Percentiles rank a stretch among this genome's conserved stretches.
phyloP scores from a whole-genome alignment of 208 protist genomes.

The Trypanosoma platydactyli region DNA sequence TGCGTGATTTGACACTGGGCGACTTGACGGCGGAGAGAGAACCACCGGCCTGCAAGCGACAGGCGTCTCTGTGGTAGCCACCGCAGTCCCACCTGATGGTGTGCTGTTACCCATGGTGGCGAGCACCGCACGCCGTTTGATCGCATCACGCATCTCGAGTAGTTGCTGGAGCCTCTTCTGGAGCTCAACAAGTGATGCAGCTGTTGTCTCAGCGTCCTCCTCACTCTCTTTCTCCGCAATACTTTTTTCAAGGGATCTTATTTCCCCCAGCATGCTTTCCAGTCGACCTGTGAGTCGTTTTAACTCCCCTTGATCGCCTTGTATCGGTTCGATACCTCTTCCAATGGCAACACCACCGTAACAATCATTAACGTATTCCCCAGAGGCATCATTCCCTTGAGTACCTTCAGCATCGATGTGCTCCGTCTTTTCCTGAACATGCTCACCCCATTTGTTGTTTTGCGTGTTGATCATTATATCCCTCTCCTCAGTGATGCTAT shows the following conservation, averaged over 20 bases:
- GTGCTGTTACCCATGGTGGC: conserved; percentile 5
- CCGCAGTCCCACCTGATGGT: background rate
- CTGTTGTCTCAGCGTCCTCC: conserved; percentile 70
- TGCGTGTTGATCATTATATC: conserved; percentile 4
- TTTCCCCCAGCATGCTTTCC: conserved; percentile 74
- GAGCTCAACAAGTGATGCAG: conserved; percentile 71
- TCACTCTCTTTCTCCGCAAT: conserved; percentile 49
- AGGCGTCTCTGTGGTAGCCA: background rate
- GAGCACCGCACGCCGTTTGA: conserved; percentile 54
- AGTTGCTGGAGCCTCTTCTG: conserved; percentile 78
- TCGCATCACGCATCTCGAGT: conserved; percentile 75
- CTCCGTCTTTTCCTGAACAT: background rate
- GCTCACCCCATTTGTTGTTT: conserved; percentile 8
- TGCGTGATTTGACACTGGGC: conserved; percentile 12
- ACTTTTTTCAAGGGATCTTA: conserved; percentile 76
- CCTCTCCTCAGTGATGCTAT: conserved; percentile 5
- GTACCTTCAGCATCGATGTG: background rate
- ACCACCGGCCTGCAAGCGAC: conserved; percentile 1
- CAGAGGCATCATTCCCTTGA: background rate
- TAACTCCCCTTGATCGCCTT: conserved; percentile 27
- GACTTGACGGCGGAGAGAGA: conserved; percentile 3
- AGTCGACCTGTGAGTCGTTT: conserved; percentile 59
- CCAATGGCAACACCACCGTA: background rate
- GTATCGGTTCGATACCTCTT: background rate
- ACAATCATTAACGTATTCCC: background rate